Percentiles rank a stretch among this genome's conserved stretches.
Conservation (phyloP, 1,284 basidiomycete species). For the Spongispora temasekensis region DNA sequence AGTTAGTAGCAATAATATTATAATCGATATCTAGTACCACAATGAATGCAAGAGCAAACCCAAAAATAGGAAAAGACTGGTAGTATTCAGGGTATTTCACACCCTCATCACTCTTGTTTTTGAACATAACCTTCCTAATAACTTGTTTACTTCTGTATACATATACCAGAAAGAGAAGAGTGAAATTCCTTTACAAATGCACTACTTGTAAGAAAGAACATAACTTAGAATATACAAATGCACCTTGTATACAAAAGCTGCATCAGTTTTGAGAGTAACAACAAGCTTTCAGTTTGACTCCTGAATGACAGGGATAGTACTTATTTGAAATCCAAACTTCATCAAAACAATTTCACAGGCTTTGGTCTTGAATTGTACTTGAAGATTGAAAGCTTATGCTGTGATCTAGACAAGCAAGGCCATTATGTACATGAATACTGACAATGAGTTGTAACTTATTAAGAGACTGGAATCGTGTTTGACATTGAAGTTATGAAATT, state of each 20-base stretch:
- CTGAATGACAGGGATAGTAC: neutral
- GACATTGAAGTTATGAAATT: neutral
- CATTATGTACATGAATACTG: no score
- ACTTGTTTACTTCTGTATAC: neutral
- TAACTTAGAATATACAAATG: no score
- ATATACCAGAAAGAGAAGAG: neutral
- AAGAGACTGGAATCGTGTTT: neutral
- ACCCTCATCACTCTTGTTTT: neutral
- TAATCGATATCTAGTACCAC: neutral
- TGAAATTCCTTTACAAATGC: neutral
- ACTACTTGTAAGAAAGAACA: no score
- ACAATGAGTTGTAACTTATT: neutral
- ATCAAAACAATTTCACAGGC: neutral
- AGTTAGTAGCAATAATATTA: neutral
- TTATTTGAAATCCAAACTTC: neutral
- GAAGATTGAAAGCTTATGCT: neutral
- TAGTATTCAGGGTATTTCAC: neutral
- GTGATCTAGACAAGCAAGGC: neutral
- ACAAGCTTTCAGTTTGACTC: neutral
- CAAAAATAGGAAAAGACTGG: neutral
- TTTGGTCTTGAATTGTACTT: neutral
- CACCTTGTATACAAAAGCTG: neutral
- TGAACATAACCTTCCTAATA: slow-evolving; percentile 2
- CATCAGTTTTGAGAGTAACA: neutral
- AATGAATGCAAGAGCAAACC: neutral